Evolutionary conservation across 169 alveolate genomes (phyloP).

Genomic region (Plasmodium berghei): DNA sequence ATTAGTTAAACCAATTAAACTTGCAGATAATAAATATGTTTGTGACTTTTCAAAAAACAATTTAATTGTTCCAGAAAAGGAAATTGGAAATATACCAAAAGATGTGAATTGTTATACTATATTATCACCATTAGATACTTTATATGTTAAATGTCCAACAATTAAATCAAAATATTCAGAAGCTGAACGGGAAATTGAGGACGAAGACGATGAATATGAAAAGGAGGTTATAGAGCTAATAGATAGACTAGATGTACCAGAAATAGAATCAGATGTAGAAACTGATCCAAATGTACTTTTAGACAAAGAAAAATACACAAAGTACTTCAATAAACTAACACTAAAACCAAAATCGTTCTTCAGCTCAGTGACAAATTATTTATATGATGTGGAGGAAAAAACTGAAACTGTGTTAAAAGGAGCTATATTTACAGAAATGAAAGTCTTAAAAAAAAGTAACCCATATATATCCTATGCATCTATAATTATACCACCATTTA

Average conservation of each 20-base stretch:
- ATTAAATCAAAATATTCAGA: conserved; percentile 1
- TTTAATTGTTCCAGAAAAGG: conserved; percentile 22
- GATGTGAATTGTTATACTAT: conserved; percentile 22
- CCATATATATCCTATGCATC: conserved; percentile 54
- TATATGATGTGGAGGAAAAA: neutral
- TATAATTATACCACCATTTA: conserved; percentile 34
- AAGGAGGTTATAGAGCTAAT: conserved; percentile 7
- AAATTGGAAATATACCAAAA: neutral
- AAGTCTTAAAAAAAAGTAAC: conserved; percentile 11
- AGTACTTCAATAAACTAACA: neutral
- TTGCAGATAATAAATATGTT: conserved; percentile 1
- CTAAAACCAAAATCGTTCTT: conserved; percentile 34
- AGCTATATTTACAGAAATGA: conserved; percentile 7
- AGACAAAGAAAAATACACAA: conserved; percentile 17
- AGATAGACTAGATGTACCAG: neutral
- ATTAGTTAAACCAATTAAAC: conserved; percentile 5
- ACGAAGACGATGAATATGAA: conserved; percentile 26
- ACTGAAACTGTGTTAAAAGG: conserved; percentile 22
- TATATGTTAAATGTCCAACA: conserved; percentile 72
- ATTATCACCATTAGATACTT: conserved; percentile 43
- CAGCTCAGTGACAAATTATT: conserved; percentile 1
- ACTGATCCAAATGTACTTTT: neutral
- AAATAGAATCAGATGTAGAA: neutral
- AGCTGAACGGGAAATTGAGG: conserved; percentile 14
- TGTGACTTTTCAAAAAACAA: conserved; percentile 48